A percentile compares a stretch with the other conserved stretches of the same genome.
These are phyloP conservation scores for Microbotryum intermedium DNA, from an alignment of 1,284 basidiomycete species.

Conservation along the genomic window DNA sequence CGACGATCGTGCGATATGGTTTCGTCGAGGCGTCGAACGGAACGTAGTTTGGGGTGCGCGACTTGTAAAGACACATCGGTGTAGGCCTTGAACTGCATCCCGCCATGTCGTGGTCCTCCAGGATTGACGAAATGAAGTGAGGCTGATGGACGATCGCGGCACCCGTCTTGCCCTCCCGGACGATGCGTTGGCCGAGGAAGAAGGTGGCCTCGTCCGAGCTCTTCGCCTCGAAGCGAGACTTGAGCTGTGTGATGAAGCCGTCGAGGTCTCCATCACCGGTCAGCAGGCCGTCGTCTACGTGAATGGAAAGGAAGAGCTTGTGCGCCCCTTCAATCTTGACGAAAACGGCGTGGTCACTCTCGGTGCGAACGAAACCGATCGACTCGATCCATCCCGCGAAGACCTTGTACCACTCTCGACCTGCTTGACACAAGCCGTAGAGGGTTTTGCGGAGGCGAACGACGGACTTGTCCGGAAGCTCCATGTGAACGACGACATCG, in stretches of 20 bases:
- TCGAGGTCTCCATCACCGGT: not conserved
- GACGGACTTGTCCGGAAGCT: no score
- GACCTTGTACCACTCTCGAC: no score
- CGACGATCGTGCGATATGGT: constrained; percentile 38
- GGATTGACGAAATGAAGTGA: constrained; percentile 38
- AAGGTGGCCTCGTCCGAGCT: not conserved
- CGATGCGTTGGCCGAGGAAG: not conserved
- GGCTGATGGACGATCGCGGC: constrained; percentile 32
- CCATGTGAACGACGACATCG: no score
- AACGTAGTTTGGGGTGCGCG: not conserved
- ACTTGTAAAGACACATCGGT: no score
- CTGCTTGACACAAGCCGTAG: no score
- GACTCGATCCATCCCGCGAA: no score
- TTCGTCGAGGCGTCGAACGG: not conserved
- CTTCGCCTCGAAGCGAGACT: not conserved
- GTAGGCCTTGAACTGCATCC: no score
- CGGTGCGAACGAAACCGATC: no score
- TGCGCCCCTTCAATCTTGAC: no score
- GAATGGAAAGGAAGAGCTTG: not conserved
- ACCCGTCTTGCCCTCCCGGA: not conserved
- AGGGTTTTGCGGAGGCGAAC: no score
- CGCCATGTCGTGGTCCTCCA: constrained; percentile 18
- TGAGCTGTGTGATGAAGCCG: not conserved
- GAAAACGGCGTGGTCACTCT: no score
- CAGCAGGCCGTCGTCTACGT: constrained; percentile 9